Conservation (phyloP, 208 protist genomes). For the Acanthamoeba castellanii region DNA sequence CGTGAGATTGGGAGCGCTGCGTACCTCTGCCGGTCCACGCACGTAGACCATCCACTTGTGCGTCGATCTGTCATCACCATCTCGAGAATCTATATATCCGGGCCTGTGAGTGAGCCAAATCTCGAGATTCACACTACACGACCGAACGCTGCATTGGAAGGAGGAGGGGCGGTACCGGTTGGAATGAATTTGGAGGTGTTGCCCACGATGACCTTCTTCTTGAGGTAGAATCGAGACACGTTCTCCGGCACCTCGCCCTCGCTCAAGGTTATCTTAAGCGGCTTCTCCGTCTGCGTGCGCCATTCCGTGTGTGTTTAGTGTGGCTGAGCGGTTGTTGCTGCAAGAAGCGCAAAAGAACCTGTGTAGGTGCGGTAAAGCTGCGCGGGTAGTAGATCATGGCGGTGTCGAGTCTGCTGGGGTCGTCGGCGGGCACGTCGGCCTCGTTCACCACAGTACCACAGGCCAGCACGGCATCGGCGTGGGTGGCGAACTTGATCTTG, state of each 20-base stretch:
- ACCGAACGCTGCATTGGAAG: background rate
- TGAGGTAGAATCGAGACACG: constrained; percentile 63
- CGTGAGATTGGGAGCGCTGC: background rate
- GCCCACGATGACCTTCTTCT: constrained; percentile 70
- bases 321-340: background rate
- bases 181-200: constrained; percentile 75
- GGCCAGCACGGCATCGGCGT: constrained; percentile 29
- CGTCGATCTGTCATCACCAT: constrained; percentile 41
- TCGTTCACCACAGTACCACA: constrained; percentile 33
- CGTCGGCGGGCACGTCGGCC: constrained; percentile 34
- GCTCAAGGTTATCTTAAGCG: background rate
- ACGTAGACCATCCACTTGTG: constrained; percentile 76
- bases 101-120: too few relatives aligned
- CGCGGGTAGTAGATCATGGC: constrained; percentile 7
- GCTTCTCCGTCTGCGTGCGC: background rate
- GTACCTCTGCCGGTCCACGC: constrained; percentile 40
- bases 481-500: constrained; percentile 73
- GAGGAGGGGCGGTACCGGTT: background rate
- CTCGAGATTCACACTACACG: background rate
- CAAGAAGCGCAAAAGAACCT: background rate
- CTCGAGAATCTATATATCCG: background rate
- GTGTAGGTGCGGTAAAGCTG: background rate
- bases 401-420: background rate
- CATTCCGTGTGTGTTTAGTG: background rate
- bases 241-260: constrained; percentile 21